Base-by-base conservation (phyloP, 768 basidiomycete species). In the Cyathus striatus region DNA sequence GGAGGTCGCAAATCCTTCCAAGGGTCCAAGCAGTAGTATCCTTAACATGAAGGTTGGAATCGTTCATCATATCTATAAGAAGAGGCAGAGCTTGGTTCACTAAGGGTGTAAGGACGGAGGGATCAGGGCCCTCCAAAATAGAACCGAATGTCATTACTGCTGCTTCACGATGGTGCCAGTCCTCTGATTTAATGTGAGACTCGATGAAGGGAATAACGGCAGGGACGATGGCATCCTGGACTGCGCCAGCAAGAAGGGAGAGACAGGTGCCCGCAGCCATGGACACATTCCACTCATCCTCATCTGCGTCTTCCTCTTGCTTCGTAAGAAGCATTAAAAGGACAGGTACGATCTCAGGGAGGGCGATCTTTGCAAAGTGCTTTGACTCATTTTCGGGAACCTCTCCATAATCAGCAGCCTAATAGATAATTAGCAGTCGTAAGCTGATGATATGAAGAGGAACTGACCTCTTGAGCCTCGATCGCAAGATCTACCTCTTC, bases 1-100 rank as follows among this genome's bases (percentile, higher is more conserved):
- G 72, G 44, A 90, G 66, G 56, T 98, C 96, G 57, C 92, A 95
- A 50, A 99, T 95, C 30, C 92, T 75, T 16, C 94, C 94, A 12
- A 99, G 75, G 1, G 96, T 98, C 95, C 95, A 99, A 2, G 96
- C 94, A 21, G 90, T 91, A 1, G 93, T 95, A 61, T 98, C 96
- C 64, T 94, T 90, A 52, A 99, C 95, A 47, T 91, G 87, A 2
- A 78, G 36, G 49, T 93, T 83, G 25, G 72, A 55, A 59, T 98
- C 96, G 37, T 69, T 73, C 90, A 98, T 95, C 93, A 96, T 95
- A 52, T 83, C 83, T 57, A 98, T 92, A 38, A 99, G 76, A 30
- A 94, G 83, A 4, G 91, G 91, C 10, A 99, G 75, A 1, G 96
- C 96, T 61, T 97, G 93, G 49, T 87, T 79, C 49, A 96, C 93